Evolutionary conservation across 352 stramenopile species (phyloP).

Genomic region (Phytophthora sansomeana): DNA sequence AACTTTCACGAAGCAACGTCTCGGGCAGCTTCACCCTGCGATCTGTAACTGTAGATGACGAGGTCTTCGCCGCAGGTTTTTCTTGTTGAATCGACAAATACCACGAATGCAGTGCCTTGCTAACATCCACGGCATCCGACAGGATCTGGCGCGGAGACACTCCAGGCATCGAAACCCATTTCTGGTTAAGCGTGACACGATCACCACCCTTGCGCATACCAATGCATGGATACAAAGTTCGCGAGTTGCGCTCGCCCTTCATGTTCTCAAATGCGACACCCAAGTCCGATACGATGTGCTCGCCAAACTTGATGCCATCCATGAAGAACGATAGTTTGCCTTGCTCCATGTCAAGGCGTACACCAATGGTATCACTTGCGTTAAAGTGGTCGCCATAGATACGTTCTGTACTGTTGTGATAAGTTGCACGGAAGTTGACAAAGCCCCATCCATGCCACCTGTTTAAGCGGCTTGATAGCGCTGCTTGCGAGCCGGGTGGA

Average conservation of each 20-base stretch:
- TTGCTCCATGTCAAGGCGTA: slow-evolving; percentile 98
- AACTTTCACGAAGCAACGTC: slow-evolving; percentile 74
- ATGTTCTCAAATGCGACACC: slow-evolving; percentile 97
- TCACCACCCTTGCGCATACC: slow-evolving; percentile 96
- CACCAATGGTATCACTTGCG: slow-evolving; percentile 98
- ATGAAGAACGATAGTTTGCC: slow-evolving; percentile 98
- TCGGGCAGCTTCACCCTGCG: slow-evolving; percentile 58
- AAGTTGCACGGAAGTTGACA: slow-evolving; percentile 97
- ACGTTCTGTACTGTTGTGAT: slow-evolving; percentile 91
- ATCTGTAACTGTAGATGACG: slow-evolving; percentile 2
- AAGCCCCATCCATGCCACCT: slow-evolving; percentile 96
- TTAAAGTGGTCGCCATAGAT: slow-evolving; percentile 93
- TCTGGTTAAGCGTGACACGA: slow-evolving; percentile 95
- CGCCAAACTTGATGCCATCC: slow-evolving; percentile 99
- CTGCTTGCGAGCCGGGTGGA: slow-evolving; percentile 78
- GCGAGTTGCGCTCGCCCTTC: slow-evolving; percentile 83
- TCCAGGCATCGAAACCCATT: slow-evolving; percentile 93
- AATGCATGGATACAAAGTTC: slow-evolving; percentile 96
- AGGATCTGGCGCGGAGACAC: slow-evolving; percentile 77
- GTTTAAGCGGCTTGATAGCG: slow-evolving; percentile 81
- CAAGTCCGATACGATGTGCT: slow-evolving; percentile 98
- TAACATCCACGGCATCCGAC: slow-evolving; percentile 90
- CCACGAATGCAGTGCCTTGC: slow-evolving; percentile 89
- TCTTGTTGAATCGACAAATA: slow-evolving; percentile 64
- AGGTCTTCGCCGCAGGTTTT: slow-evolving; percentile 18